phyloP scores from a whole-genome alignment of 176 grass and related monocot species.

The Triticum aestivum region IWGSC_CS_RefSeq_v2.1 NC_057810.1:52123503-52124002 shows the following conservation, averaged over 20 bases:
- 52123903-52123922: neutral
- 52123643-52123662: neutral
- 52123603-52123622: neutral
- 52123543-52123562: too few relatives aligned
- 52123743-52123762: neutral
- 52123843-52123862: neutral
- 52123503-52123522: too few relatives aligned
- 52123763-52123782: neutral
- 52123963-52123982: neutral
- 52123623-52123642: neutral
- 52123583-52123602: neutral
- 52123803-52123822: neutral
- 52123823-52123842: neutral
- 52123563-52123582: too few relatives aligned
- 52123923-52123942: neutral
- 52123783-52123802: neutral
- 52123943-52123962: neutral
- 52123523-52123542: too few relatives aligned
- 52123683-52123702: neutral
- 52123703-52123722: neutral
- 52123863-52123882: neutral
- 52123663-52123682: neutral
- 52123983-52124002: too few relatives aligned
- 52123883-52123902: neutral
- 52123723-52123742: neutral